These are phyloP conservation scores for Bipolaris gigantea DNA, from an alignment of 2,329 filamentous ascomycete genomes.

Conservation along the genomic window DNA sequence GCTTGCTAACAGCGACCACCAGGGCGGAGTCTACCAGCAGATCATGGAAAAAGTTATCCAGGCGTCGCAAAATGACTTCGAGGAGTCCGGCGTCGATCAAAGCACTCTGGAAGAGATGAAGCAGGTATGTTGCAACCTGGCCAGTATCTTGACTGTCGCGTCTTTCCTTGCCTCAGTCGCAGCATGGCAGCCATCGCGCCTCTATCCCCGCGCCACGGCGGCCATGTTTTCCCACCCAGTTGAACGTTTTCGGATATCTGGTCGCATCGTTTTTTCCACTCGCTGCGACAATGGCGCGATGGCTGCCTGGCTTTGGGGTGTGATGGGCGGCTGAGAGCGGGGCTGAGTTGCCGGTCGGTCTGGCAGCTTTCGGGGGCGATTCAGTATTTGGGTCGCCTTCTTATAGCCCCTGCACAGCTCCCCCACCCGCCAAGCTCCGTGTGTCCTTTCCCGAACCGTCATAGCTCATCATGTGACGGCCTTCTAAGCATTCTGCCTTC, in stretches of 20 bases:
- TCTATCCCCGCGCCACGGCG: conserved; percentile 8
- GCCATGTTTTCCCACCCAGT: conserved; percentile 7
- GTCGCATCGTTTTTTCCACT: conserved; percentile 17
- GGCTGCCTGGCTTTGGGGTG: conserved; percentile 32
- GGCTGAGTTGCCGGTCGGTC: conserved; percentile 45
- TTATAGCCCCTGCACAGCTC: conserved; percentile 51
- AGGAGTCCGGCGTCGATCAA: conserved; percentile 91
- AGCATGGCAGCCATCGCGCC: conserved; percentile 8
- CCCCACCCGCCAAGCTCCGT: conserved; percentile 41
- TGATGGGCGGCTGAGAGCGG: conserved; percentile 48
- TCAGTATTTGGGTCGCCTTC: conserved; percentile 51
- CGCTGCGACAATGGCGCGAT: conserved; percentile 23
- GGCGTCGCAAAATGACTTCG: conserved; percentile 85
- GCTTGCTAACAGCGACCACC: conserved; percentile 36
- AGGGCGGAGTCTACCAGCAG: conserved; percentile 81
- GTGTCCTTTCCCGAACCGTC: conserved; percentile 38
- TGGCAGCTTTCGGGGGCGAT: conserved; percentile 44
- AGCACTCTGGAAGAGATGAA: conserved; percentile 83
- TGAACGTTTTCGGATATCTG: conserved; percentile 5
- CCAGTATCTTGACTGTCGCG: conserved; percentile 15
- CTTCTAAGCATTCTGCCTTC: conserved; percentile 9
- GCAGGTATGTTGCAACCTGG: conserved; percentile 65
- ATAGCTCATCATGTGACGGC: conserved; percentile 43
- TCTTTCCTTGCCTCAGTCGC: conserved; percentile 20
- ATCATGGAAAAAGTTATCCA: conserved; percentile 74